These are phyloP conservation scores for Sclerotinia minor DNA, from an alignment of 2,329 filamentous ascomycete species.

Conservation along the genomic window DNA sequence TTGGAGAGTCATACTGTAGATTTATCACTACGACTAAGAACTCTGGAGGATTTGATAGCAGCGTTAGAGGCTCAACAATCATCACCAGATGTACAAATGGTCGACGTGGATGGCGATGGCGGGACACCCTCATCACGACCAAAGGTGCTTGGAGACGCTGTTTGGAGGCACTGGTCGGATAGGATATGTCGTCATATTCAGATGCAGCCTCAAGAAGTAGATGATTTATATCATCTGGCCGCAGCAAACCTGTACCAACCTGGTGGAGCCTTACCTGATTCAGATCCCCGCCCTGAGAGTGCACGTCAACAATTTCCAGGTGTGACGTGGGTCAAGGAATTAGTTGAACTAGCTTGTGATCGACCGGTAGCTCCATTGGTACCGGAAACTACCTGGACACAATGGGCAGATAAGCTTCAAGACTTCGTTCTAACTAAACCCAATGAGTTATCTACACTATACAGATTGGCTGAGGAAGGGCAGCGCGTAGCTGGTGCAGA, in stretches of 20 bases:
- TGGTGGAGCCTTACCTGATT: neutral
- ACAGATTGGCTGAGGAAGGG: neutral
- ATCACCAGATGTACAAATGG: neutral
- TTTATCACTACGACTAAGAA: conserved; percentile 5
- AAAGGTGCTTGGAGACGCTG: neutral
- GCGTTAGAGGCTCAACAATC: neutral
- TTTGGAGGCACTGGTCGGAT: conserved; percentile 16
- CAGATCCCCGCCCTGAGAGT: neutral
- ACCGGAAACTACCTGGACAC: neutral
- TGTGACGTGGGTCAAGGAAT: conserved; percentile 15
- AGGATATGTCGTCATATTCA: conserved; percentile 12
- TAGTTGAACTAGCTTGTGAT: neutral
- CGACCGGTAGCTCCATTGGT: neutral
- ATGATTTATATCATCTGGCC: conserved; percentile 15
- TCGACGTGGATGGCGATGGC: neutral
- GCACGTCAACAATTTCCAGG: conserved; percentile 6
- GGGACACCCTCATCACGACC: neutral
- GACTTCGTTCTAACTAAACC: conserved; percentile 1
- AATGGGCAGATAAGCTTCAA: neutral
- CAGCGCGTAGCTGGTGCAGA: conserved; percentile 9
- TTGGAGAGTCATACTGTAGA: conserved; percentile 1
- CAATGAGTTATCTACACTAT: neutral
- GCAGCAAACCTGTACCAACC: conserved; percentile 20
- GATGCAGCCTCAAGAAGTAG: conserved; percentile 7
- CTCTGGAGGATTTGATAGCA: conserved; percentile 10